Evolutionary conservation across 768 basidiomycete species (phyloP).

Genomic region (Crassisporium funariophilum): DNA sequence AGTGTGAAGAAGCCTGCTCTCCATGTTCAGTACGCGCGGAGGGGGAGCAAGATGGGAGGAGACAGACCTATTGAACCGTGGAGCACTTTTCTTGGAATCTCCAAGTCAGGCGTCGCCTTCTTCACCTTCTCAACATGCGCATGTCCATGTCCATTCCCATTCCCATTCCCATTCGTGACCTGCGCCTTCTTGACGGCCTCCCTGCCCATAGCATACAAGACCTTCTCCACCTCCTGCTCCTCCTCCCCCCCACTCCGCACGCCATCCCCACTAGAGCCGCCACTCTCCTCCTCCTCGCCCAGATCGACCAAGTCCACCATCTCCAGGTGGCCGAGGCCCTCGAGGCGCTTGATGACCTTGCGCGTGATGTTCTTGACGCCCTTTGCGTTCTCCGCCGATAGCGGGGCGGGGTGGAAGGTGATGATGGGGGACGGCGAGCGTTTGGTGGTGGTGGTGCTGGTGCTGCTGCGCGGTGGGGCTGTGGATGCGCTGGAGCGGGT

Average conservation of each 20-base stretch:
- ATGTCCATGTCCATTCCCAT: constrained; percentile 19
- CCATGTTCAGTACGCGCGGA: constrained; percentile 5
- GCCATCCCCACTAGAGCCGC: not conserved
- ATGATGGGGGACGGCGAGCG: constrained; percentile 54
- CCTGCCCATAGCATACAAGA: constrained; percentile 20
- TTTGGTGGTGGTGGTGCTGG: constrained; percentile 19
- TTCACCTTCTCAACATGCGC: constrained; percentile 12
- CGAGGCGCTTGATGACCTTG: constrained; percentile 50
- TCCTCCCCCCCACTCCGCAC: constrained; percentile 27
- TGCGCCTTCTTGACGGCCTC: constrained; percentile 18
- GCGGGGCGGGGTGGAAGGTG: constrained; percentile 39
- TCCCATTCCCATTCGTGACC: constrained; percentile 11
- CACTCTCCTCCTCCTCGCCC: constrained; percentile 36
- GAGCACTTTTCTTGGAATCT: constrained; percentile 84
- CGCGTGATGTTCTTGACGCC: constrained; percentile 49
- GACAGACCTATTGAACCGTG: constrained; percentile 86
- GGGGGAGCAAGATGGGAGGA: not conserved
- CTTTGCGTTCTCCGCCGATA: constrained; percentile 37
- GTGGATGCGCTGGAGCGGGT: constrained; percentile 14
- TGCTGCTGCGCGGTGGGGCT: too few species aligned
- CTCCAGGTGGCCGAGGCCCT: constrained; percentile 46
- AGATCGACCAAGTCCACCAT: constrained; percentile 27
- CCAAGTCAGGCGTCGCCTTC: constrained; percentile 69
- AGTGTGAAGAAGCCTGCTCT: constrained; percentile 39
- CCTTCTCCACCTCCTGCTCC: constrained; percentile 28